phyloP scores from a whole-genome alignment of 2,329 filamentous ascomycete species.

The Gnomoniopsis smithogilvyi region DNA sequence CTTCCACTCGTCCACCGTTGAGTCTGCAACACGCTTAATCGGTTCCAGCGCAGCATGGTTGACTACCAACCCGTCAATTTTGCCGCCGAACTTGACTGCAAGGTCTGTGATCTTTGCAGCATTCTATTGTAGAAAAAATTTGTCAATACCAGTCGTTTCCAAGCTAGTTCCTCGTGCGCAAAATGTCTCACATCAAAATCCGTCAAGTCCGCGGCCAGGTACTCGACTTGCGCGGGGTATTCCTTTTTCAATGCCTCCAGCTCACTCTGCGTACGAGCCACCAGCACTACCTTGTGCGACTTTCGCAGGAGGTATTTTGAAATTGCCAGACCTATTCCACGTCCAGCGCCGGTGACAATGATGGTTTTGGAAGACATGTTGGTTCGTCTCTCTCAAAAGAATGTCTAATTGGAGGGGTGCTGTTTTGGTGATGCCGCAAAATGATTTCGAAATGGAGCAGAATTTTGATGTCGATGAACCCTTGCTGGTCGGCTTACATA shows the following conservation, averaged over 20 bases:
- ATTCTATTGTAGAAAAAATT: constrained; percentile 35
- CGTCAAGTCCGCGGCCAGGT: constrained; percentile 52
- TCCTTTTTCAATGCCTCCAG: constrained; percentile 49
- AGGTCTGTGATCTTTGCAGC: constrained; percentile 61
- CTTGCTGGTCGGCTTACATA: no score
- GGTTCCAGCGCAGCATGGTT: constrained; percentile 86
- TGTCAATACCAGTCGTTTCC: not conserved
- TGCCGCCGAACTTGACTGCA: constrained; percentile 65
- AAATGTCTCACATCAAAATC: constrained; percentile 42
- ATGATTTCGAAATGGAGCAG: no score
- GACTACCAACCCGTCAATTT: constrained; percentile 76
- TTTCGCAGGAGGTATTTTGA: constrained; percentile 48
- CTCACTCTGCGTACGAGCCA: constrained; percentile 50
- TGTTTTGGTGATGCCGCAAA: no score
- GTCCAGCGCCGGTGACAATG: constrained; percentile 65
- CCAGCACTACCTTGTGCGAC: constrained; percentile 56
- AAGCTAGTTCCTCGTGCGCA: not conserved
- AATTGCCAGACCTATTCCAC: constrained; percentile 59
- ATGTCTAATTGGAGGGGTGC: not conserved
- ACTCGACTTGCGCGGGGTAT: constrained; percentile 52
- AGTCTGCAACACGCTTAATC: constrained; percentile 66
- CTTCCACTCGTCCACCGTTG: constrained; percentile 71
- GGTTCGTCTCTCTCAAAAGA: not conserved
- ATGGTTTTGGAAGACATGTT: constrained; percentile 60
- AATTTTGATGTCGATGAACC: no score